A percentile compares a stretch with the other conserved stretches of the same genome.
Evolutionary conservation across 768 basidiomycete genomes (phyloP).

Genomic region (Leucocoprinus sp.): DNA sequence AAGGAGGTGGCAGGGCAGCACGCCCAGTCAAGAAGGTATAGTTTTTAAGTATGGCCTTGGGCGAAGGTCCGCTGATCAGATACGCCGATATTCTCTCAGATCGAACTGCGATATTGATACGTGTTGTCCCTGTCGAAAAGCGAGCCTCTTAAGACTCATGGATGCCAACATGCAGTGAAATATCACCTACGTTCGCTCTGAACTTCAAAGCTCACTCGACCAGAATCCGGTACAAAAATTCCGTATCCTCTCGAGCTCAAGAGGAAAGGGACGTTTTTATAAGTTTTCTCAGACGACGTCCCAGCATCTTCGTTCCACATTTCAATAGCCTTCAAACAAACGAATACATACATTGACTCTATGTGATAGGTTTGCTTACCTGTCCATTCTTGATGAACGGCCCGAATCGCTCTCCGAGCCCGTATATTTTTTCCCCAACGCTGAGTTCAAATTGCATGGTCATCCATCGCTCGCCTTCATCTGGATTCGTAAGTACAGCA

Average conservation of each 20-base stretch:
- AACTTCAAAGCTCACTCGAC: conserved; percentile 40
- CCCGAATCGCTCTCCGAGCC: conserved; percentile 38
- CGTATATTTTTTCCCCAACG: conserved; percentile 38
- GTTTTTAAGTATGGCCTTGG: conserved; percentile 21
- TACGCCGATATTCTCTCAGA: conserved; percentile 32
- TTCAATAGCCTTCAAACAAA: conserved; percentile 19
- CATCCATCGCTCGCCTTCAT: conserved; percentile 19
- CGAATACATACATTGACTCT: background rate
- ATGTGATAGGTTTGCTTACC: conserved; percentile 11
- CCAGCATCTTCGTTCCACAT: conserved; percentile 41
- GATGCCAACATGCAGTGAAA: conserved; percentile 10
- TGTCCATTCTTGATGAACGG: conserved; percentile 40
- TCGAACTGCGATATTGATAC: conserved; percentile 27
- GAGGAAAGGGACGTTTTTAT: conserved; percentile 30
- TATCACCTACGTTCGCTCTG: conserved; percentile 29
- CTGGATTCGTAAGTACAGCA: conserved; percentile 17
- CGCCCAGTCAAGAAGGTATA: conserved; percentile 32
- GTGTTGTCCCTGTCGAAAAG: conserved; percentile 18
- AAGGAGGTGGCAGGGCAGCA: conserved; percentile 36
- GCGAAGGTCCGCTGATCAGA: conserved; percentile 33
- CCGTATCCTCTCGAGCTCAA: conserved; percentile 36
- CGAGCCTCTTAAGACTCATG: conserved; percentile 13
- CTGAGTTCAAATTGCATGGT: conserved; percentile 30
- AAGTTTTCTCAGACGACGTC: conserved; percentile 27
- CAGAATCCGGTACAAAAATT: conserved; percentile 36